Evolutionary conservation across 495 filamentous ascomycete species (phyloP).

Genomic region (Talaromyces stipitatus): DNA sequence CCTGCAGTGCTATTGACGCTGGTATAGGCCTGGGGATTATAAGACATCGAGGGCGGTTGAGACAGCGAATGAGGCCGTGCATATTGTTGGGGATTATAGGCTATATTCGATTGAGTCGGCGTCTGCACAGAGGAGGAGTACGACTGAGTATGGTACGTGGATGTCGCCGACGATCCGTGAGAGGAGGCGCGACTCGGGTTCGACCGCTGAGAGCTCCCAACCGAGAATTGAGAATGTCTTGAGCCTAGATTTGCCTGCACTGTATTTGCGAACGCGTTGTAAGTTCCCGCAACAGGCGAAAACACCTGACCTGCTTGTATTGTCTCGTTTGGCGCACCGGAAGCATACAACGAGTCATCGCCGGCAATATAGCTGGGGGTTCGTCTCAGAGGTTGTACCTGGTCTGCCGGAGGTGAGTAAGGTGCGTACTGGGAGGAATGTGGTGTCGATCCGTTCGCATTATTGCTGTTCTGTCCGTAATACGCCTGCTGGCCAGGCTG

Average conservation of each 20-base stretch:
- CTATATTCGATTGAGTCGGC: conserved; percentile 36
- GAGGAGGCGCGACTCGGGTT: conserved; percentile 37
- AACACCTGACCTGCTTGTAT: conserved; percentile 29
- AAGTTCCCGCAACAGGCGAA: conserved; percentile 21
- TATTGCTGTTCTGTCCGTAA: conserved; percentile 19
- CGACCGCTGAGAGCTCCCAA: conserved; percentile 32
- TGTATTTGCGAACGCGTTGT: conserved; percentile 15
- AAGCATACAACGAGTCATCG: conserved; percentile 51
- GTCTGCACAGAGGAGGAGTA: conserved; percentile 44
- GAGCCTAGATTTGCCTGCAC: conserved; percentile 15
- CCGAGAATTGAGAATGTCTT: conserved; percentile 23
- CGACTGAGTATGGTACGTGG: conserved; percentile 46
- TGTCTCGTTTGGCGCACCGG: conserved; percentile 16
- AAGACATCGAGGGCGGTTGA: conserved; percentile 30
- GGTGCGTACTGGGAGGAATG: background rate
- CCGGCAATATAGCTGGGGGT: conserved; percentile 71
- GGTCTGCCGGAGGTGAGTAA: conserved; percentile 24
- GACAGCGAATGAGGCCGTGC: conserved; percentile 53
- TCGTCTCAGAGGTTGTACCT: conserved; percentile 42
- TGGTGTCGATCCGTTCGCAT: conserved; percentile 3
- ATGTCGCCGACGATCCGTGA: conserved; percentile 32
- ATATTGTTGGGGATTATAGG: conserved; percentile 84
- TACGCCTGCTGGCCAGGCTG: conserved; percentile 41
- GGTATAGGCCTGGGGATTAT: conserved; percentile 38
- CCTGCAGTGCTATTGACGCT: conserved; percentile 22